phyloP scores from a whole-genome alignment of 306 rosid species.

The Cicer arietinum region DNA sequence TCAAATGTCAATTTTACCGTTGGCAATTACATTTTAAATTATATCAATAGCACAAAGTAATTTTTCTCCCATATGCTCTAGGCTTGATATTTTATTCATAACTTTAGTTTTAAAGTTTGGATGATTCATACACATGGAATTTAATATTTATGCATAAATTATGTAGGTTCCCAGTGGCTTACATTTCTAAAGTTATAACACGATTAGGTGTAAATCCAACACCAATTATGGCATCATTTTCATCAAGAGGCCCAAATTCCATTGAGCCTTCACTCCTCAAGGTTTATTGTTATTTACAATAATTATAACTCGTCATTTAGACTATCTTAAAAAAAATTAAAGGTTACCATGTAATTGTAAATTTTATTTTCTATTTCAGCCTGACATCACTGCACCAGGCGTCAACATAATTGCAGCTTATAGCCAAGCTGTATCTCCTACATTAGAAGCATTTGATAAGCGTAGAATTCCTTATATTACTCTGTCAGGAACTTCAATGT shows the following conservation, averaged over 20 bases:
- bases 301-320: not conserved
- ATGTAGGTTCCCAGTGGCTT: constrained; percentile 60
- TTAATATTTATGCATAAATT: not conserved
- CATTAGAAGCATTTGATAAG: not conserved
- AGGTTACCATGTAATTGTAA: not conserved
- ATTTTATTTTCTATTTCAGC: constrained; percentile 40
- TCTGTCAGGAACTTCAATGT: constrained; percentile 53
- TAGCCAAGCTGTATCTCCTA: not conserved
- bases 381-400: constrained; percentile 67
- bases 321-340: not conserved
- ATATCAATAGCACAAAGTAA: constrained; percentile 62
- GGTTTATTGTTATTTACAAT: constrained; percentile 49
- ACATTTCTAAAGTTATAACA: constrained; percentile 52
- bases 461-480: constrained; percentile 30
- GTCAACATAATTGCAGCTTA: constrained; percentile 54
- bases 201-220: constrained; percentile 47
- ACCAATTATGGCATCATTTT: constrained; percentile 70
- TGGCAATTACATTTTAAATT: constrained; percentile 46
- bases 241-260: constrained; percentile 74
- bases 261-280: constrained; percentile 59
- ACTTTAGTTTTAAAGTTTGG: not conserved
- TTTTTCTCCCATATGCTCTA: not conserved
- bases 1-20: constrained; percentile 48
- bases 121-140: not conserved
- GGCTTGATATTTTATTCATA: not conserved